Evolutionary conservation across 768 basidiomycete genomes (phyloP), one percentile per base, ranked within the genome.

Genomic region (Piloderma croceum): DNA sequence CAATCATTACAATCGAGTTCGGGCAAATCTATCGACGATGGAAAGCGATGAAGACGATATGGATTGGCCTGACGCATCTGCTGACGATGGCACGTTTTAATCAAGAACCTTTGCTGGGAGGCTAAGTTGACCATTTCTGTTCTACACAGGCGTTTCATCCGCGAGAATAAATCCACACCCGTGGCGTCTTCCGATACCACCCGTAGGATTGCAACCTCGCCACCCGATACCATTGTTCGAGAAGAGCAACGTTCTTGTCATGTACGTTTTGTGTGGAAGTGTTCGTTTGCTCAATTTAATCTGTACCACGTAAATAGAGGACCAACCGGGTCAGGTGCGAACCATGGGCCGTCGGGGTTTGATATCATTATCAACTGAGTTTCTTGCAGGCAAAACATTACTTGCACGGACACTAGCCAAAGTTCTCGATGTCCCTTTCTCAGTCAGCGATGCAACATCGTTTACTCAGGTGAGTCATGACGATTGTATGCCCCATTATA

Each of bases 241-340:
- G 70, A 98, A 98, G 72, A 92, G 89, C 52, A 98, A 98, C 56
- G 89, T 97, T 3, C 66, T 98, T 31, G 82, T 97, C 43, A 74
- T 98, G 91, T 92, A 57, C 50, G 75, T 63, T 24, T 33, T 25
- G n/a, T 37, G 4, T 11, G 36, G 23, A 11, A 22, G 6, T 9
- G 18, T 24, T 34, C 18, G 19, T 41, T n/a, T n/a, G n/a, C n/a
- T n/a, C n/a, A n/a, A n/a, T n/a, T n/a, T 44, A 22, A 38, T 12
- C 9, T 31, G 18, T n/a, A n/a, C n/a, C n/a, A n/a, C n/a, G n/a
- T n/a, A n/a, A n/a, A n/a, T n/a, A n/a, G 87, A 52, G 89, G 89
- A 24, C 89, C 89, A 13, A 90, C 89, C 39, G 88, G 89, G 42
- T 89, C 88, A 39, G 87, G 86, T 86, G 54, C 36, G 60, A 49